Base-by-base conservation (phyloP, 2,329 filamentous ascomycete genomes). In the Thyridium curvatum region DNA sequence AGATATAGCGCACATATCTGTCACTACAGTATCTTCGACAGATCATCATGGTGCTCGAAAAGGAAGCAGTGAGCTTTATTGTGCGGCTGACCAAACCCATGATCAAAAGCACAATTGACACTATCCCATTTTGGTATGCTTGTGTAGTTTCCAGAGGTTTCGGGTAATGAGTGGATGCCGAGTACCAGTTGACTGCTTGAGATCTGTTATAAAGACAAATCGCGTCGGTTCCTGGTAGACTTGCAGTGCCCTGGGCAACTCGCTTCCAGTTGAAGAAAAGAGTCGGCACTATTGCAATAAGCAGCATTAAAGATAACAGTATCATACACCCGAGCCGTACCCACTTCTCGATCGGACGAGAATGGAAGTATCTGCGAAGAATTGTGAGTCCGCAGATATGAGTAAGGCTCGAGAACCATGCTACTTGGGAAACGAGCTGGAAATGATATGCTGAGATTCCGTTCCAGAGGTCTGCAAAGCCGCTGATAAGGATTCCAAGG, bases 381-480 rank as follows among this genome's bases (percentile, higher is more conserved):
- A 34, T 30, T n/a, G 30, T 37, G 12, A 43, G 37, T 15, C 41
- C 18, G 13, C 37, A 34, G 3, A 43, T 31, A 30, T 43, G 41
- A 4, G 41, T 43, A 13, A 40, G 30, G 18, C 40, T 43, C 16
- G 41, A 40, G 17, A 43, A 31, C 41, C 41, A 40, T 3, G 41
- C 41, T 3, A 43, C 10, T 4, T 21, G 34, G 14, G 18, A 37
- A n/a, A 40, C 34, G 29, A 40, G 18, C 10, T 21, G 37, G 14
- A 15, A 43, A 35, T 43, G 41, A 31, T 43, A 43, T 8, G 41
- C 41, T 4, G 37, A 43, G 3, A 43, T 34, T n/a, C n/a, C 18
- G 37, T 26, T 34, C 12, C 7, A 12, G 7, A 43, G 32, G 14
- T 31, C 34, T 9, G n/a, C 17, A 18, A 34, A 43, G 12, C 30